These are phyloP conservation scores for Fragilaria crotonensis DNA, from an alignment of 108 stramenopile species.

Conservation along the genomic window DNA sequence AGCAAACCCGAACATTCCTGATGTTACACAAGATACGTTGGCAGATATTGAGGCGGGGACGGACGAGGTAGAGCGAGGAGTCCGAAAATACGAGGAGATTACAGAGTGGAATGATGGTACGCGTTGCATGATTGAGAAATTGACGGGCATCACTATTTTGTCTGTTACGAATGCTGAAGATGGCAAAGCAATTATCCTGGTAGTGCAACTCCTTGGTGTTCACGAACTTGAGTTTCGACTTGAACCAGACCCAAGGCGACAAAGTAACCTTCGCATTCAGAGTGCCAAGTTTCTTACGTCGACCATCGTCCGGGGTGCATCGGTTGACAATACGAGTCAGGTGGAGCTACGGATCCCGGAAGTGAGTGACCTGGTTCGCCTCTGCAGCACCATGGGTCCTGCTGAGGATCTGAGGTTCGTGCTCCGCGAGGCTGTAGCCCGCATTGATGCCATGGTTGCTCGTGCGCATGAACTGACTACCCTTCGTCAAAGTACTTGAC, in stretches of 20 bases:
- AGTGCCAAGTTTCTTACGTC: slow-evolving; percentile 34
- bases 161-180: too few relatives aligned
- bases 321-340: slow-evolving; percentile 10
- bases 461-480: slow-evolving; percentile 27
- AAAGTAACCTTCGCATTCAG: slow-evolving; percentile 8
- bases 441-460: slow-evolving; percentile 27
- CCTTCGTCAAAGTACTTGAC: slow-evolving; percentile 26
- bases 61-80: not conserved
- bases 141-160: slow-evolving; percentile 39
- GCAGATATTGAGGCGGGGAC: not conserved
- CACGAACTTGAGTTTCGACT: not conserved
- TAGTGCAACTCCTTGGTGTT: too few relatives aligned
- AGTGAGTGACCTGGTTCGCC: slow-evolving; percentile 35
- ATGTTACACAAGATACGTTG: too few relatives aligned
- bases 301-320: slow-evolving; percentile 12
- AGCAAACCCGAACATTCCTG: too few relatives aligned
- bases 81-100: not conserved
- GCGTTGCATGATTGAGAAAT: too few relatives aligned
- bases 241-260: slow-evolving; percentile 6
- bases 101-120: not conserved
- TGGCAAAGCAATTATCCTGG: too few relatives aligned
- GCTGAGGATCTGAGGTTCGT: slow-evolving; percentile 43
- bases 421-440: slow-evolving; percentile 40
- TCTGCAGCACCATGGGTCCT: slow-evolving; percentile 14
- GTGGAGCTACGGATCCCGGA: slow-evolving; percentile 28